phyloP scores from a whole-genome alignment of 2,329 filamentous ascomycete genomes.

The Epicoccum sorghinum region DNA sequence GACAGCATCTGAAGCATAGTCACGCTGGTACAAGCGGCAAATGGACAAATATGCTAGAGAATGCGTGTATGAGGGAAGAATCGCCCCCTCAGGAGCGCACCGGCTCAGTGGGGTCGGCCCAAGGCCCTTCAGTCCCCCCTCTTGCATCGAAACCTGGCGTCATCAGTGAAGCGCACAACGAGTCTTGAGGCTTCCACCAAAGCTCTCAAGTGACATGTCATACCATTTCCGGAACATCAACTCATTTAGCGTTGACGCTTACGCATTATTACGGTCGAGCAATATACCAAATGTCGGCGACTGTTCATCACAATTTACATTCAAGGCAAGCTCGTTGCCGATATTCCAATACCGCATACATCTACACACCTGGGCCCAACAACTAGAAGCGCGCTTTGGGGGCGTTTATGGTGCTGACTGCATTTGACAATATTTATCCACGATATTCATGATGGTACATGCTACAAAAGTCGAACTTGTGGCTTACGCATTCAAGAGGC shows the following conservation, averaged over 20 bases:
- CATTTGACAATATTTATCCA: background rate
- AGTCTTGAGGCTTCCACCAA: conserved; percentile 38
- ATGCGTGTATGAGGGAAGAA: conserved; percentile 94
- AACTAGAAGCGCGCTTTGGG: conserved; percentile 7
- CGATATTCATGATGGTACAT: conserved; percentile 8
- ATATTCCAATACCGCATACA: conserved; percentile 1
- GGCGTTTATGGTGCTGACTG: conserved; percentile 6
- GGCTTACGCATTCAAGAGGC: conserved; percentile 12
- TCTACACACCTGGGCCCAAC: conserved; percentile 2
- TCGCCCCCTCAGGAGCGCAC: conserved; percentile 59
- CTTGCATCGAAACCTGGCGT: conserved; percentile 45
- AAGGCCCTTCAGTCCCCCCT: conserved; percentile 33
- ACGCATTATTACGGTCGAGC: conserved; percentile 2
- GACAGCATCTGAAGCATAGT: conserved; percentile 97
- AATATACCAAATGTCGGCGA: background rate
- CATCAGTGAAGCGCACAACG: conserved; percentile 48
- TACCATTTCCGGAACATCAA: conserved; percentile 21
- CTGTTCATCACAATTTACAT: background rate
- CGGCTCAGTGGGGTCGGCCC: conserved; percentile 37
- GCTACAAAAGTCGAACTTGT: conserved; percentile 6
- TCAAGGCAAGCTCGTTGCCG: background rate
- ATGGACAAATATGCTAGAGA: conserved; percentile 98
- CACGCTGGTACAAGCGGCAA: conserved; percentile 95
- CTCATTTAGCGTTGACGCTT: conserved; percentile 18
- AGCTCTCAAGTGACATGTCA: conserved; percentile 32